Percentiles rank a stretch among this genome's conserved stretches.
Conservation (phyloP, 148 eudicot species). For the Vaccinium corymbosum region DNA sequence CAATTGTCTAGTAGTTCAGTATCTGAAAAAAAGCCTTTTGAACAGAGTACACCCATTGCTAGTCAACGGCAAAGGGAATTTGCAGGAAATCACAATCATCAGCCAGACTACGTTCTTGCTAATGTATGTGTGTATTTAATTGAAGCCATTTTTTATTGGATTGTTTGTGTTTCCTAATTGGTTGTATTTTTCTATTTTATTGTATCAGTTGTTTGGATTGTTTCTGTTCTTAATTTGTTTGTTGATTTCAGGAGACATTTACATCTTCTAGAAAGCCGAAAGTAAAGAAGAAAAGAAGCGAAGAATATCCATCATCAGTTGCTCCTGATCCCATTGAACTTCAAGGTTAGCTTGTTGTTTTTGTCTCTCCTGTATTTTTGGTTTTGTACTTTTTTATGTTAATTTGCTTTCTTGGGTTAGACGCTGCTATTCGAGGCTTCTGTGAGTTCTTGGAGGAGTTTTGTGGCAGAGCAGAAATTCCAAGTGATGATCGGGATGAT, state of each 20-base stretch:
- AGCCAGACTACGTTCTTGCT: conserved; percentile 32
- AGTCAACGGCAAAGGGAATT: conserved; percentile 34
- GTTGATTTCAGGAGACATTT: conserved; percentile 53
- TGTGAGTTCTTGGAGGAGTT: conserved; percentile 74
- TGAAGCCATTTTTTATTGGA: not conserved
- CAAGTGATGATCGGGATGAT: conserved; percentile 71
- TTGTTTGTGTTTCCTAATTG: conserved; percentile 12
- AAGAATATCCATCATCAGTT: conserved; percentile 33
- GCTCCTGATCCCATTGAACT: conserved; percentile 46
- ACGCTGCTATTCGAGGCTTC: conserved; percentile 57
- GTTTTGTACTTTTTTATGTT: not conserved
- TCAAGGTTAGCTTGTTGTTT: conserved; percentile 49
- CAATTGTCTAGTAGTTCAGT: conserved; percentile 26
- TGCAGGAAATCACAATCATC: conserved; percentile 37
- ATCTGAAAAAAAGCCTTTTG: conserved; percentile 36
- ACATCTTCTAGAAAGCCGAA: conserved; percentile 61
- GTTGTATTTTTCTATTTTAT: conserved; percentile 23
- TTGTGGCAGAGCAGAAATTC: conserved; percentile 70
- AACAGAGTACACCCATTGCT: conserved; percentile 31
- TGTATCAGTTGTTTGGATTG: not conserved
- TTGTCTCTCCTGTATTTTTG: not conserved
- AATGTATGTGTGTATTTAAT: conserved; percentile 37
- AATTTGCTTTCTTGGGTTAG: conserved; percentile 31
- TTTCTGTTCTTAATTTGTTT: conserved; percentile 14
- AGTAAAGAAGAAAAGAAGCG: conserved; percentile 62